Percentiles rank a stretch among this genome's conserved stretches.
These are phyloP conservation scores for Epichloe gansuensis DNA, from an alignment of 2,329 filamentous ascomycete species.

Conservation along the genomic window DNA sequence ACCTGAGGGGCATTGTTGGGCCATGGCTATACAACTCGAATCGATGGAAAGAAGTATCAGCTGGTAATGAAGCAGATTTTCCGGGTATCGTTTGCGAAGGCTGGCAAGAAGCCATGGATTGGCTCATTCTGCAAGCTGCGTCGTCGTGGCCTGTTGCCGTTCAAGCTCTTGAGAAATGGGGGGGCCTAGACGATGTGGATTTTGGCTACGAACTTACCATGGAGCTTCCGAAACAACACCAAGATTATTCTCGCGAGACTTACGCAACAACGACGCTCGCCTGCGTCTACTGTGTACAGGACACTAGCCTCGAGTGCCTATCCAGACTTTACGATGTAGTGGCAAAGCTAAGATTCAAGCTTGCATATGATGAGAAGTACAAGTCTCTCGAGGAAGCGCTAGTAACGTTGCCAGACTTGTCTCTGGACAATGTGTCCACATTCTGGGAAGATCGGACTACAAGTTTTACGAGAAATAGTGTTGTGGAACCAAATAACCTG, in stretches of 20 bases:
- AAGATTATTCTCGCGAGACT: conserved; percentile 44
- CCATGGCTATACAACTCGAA: conserved; percentile 60
- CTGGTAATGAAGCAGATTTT: conserved; percentile 9
- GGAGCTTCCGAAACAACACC: conserved; percentile 47
- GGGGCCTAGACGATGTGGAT: conserved; percentile 59
- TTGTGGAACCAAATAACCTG: conserved; percentile 47
- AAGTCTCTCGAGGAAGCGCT: conserved; percentile 37
- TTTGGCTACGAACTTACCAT: conserved; percentile 44
- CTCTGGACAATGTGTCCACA: conserved; percentile 15
- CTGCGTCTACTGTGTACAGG: conserved; percentile 52
- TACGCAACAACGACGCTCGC: conserved; percentile 59
- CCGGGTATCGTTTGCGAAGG: conserved; percentile 35
- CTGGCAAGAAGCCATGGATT: conserved; percentile 58
- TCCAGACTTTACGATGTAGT: conserved; percentile 47
- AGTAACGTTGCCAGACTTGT: conserved; percentile 28
- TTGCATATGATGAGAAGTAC: conserved; percentile 46
- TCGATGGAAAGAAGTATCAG: conserved; percentile 32
- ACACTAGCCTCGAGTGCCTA: conserved; percentile 44
- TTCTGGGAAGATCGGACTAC: conserved; percentile 15
- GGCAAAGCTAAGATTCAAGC: conserved; percentile 38
- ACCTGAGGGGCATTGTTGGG: conserved; percentile 54
- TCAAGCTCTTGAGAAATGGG: conserved; percentile 54
- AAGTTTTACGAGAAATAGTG: conserved; percentile 23
- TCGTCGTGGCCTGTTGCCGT: conserved; percentile 50
- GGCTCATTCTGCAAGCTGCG: conserved; percentile 49